These are phyloP conservation scores for Skeletonema grethae DNA, from an alignment of 108 stramenopile genomes.

Conservation along the genomic window DNA sequence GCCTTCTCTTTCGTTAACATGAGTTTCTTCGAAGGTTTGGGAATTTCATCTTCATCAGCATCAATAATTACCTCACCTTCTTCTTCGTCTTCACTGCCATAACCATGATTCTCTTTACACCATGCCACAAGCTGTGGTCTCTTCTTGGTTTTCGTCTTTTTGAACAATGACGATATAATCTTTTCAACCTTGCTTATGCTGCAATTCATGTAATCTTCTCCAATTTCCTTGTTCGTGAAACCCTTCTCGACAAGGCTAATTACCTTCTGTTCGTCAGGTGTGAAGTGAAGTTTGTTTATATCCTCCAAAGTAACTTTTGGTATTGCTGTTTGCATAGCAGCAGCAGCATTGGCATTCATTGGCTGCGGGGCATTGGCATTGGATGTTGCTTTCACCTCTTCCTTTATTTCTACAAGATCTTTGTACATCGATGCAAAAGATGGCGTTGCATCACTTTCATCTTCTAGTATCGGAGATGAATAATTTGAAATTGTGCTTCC, in stretches of 20 bases:
- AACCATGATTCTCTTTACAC: constrained; percentile 18
- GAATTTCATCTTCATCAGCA: background rate
- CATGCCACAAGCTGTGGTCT: constrained; percentile 72
- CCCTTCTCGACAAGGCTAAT: constrained; percentile 64
- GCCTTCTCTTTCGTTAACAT: constrained; percentile 54
- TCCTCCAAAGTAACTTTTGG: background rate
- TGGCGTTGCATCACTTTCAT: background rate
- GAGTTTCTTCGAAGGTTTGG: constrained; percentile 10
- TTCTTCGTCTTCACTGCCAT: background rate
- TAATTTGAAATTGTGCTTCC: background rate
- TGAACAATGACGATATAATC: constrained; percentile 66
- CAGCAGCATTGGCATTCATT: background rate
- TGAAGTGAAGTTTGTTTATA: background rate
- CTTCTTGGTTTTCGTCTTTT: constrained; percentile 64
- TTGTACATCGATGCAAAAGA: constrained; percentile 13
- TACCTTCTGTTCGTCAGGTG: constrained; percentile 55
- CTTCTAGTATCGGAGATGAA: background rate
- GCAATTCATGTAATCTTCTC: constrained; percentile 30
- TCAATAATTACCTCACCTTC: background rate
- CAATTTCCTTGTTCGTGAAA: constrained; percentile 73
- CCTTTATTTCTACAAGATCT: constrained; percentile 31
- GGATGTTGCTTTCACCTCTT: constrained; percentile 9
- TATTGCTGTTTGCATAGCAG: background rate
- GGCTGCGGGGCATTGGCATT: constrained; percentile 2
- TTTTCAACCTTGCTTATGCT: constrained; percentile 55